phyloP scores from a whole-genome alignment of 768 basidiomycete genomes.

The Kwoniella dendrophila region DNA sequence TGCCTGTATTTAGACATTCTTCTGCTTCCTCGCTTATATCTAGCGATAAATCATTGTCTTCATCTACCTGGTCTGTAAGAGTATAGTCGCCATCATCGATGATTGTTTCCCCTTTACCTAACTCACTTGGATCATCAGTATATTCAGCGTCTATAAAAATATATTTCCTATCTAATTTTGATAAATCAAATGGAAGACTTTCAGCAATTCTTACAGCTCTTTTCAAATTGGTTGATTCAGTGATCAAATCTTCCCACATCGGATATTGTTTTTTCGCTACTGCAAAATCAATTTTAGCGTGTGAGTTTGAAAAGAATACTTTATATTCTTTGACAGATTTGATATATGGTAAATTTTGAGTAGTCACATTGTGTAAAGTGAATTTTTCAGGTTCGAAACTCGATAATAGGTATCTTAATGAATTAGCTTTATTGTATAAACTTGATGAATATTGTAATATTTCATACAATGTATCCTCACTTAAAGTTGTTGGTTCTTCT shows the following conservation, averaged over 20 bases:
- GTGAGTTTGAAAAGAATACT: neutral
- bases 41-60: neutral
- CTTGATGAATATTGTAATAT: no score
- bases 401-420: neutral
- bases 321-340: neutral
- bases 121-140: neutral
- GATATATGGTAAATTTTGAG: neutral
- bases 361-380: slow-evolving; percentile 1
- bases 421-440: no score
- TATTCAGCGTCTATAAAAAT: slow-evolving; percentile 1
- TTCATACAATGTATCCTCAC: no score
- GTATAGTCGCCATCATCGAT: neutral
- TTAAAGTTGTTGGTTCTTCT: no score
- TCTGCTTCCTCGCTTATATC: neutral
- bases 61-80: neutral
- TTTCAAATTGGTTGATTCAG: neutral
- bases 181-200: neutral
- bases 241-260: neutral
- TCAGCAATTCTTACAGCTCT: slow-evolving; percentile 4
- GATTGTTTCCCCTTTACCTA: neutral
- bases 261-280: neutral
- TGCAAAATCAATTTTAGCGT: neutral
- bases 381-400: neutral
- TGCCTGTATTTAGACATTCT: neutral
- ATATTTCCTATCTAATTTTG: neutral